Evolutionary conservation across 768 basidiomycete genomes (phyloP).

Genomic region (Leccinum boreale): DNA sequence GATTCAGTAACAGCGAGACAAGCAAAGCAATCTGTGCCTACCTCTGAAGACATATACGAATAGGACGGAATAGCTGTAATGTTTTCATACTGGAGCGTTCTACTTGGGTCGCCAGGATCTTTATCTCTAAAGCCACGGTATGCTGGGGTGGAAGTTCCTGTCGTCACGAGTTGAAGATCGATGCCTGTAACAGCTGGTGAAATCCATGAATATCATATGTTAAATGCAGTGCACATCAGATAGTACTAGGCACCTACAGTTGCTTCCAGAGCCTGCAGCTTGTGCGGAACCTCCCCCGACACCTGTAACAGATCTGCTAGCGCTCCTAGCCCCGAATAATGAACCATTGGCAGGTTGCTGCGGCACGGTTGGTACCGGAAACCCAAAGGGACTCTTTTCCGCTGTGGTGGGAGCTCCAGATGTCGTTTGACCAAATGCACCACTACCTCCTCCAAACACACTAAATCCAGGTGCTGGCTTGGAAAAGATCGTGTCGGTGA

Average conservation of each 20-base stretch:
- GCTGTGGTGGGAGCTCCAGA: background rate
- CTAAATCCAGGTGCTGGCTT: background rate
- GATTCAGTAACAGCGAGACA: too few species aligned
- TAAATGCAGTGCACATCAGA: background rate
- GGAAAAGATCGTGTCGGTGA: background rate
- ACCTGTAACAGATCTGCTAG: background rate
- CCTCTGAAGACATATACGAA: background rate
- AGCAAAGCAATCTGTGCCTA: too few species aligned
- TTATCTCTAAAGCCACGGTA: too few species aligned
- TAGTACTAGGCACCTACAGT: background rate
- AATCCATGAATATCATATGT: too few species aligned
- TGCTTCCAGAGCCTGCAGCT: too few species aligned
- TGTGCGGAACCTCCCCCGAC: background rate
- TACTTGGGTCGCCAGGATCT: too few species aligned
- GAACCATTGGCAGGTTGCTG: background rate
- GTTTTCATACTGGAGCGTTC: too few species aligned
- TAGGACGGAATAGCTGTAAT: background rate
- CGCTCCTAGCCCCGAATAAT: background rate
- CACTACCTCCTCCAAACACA: background rate
- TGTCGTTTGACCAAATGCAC: background rate
- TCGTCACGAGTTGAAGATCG: too few species aligned
- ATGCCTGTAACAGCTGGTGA: too few species aligned
- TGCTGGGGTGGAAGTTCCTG: too few species aligned
- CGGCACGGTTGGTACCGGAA: background rate
- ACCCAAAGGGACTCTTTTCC: background rate